phyloP scores from a whole-genome alignment of 495 filamentous ascomycete species.

The Hypoxylon subgilvum region DNA sequence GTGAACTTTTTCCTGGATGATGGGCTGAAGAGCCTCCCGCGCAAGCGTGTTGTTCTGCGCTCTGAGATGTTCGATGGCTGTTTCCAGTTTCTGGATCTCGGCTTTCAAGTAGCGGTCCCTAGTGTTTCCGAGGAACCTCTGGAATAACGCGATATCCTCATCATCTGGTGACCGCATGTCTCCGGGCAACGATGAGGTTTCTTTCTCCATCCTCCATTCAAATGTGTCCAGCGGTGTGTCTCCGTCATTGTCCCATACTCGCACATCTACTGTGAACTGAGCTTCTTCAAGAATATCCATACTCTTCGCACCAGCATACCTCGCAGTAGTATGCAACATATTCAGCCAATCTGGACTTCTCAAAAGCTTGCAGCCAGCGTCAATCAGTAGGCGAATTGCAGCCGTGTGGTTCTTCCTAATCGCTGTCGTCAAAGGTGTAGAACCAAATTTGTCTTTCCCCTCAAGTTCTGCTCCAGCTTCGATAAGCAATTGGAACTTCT shows the following conservation, averaged over 20 bases:
- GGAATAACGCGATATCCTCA: constrained; percentile 12
- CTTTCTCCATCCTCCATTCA: constrained; percentile 7
- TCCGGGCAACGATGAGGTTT: neutral
- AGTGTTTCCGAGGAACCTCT: neutral
- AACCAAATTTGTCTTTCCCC: neutral
- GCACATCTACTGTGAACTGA: constrained; percentile 9
- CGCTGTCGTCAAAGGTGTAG: neutral
- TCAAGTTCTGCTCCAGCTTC: neutral
- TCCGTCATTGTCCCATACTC: neutral
- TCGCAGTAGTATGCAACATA: neutral
- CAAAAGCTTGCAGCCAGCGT: constrained; percentile 18
- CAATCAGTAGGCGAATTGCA: constrained; percentile 9
- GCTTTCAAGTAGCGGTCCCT: constrained; percentile 21
- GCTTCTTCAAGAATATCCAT: constrained; percentile 4
- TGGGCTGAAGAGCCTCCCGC: constrained; percentile 5
- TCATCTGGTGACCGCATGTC: neutral
- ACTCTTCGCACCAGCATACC: neutral
- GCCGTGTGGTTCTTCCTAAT: neutral
- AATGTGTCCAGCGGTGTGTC: constrained; percentile 6
- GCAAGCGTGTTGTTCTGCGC: neutral
- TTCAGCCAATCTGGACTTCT: neutral
- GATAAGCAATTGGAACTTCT: constrained; percentile 15
- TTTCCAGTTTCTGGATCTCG: constrained; percentile 16
- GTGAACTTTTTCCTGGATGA: constrained; percentile 18
- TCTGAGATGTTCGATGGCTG: constrained; percentile 7